Evolutionary conservation across 257 asterid genomes (phyloP).

Genomic region (Penstemon barbatus): DNA sequence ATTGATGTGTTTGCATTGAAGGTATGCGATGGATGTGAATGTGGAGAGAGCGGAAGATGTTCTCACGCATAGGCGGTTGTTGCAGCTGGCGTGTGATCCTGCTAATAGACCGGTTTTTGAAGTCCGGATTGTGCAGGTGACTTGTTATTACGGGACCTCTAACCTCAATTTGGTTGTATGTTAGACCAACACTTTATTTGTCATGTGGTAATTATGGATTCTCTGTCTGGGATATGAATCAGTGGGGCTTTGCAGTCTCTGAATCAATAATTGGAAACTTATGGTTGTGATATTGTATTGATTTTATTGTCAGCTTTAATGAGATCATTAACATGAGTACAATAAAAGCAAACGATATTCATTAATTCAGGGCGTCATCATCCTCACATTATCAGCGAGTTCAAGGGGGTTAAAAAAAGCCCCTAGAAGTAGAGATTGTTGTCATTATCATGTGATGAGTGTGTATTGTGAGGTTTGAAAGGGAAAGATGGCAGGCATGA

Average conservation of each 20-base stretch:
- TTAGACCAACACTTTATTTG: no score
- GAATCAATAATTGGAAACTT: not conserved
- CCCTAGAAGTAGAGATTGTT: conserved; percentile 10
- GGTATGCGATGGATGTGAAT: conserved; percentile 97
- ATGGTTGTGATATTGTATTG: conserved; percentile 1
- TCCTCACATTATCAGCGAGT: conserved; percentile 5
- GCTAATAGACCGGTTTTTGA: conserved; percentile 88
- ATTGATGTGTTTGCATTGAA: conserved; percentile 35
- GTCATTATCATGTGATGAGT: conserved; percentile 22
- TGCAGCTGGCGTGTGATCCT: conserved; percentile 86
- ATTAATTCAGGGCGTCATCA: not conserved
- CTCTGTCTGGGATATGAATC: not conserved
- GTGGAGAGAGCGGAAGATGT: conserved; percentile 97
- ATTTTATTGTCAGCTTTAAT: conserved; percentile 18
- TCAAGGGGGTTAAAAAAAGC: conserved; percentile 1
- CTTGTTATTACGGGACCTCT: conserved; percentile 6
- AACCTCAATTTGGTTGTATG: not conserved
- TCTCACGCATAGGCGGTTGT: conserved; percentile 76
- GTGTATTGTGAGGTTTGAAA: conserved; percentile 20
- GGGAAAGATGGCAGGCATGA: conserved; percentile 1
- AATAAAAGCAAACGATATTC: conserved; percentile 7
- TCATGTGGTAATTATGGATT: conserved; percentile 13
- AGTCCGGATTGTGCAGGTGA: conserved; percentile 95
- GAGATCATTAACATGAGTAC: conserved; percentile 3
- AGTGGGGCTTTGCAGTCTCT: not conserved